Evolutionary conservation across 2,329 filamentous ascomycete genomes (phyloP).

Genomic region (Microascus cirrosus): DNA sequence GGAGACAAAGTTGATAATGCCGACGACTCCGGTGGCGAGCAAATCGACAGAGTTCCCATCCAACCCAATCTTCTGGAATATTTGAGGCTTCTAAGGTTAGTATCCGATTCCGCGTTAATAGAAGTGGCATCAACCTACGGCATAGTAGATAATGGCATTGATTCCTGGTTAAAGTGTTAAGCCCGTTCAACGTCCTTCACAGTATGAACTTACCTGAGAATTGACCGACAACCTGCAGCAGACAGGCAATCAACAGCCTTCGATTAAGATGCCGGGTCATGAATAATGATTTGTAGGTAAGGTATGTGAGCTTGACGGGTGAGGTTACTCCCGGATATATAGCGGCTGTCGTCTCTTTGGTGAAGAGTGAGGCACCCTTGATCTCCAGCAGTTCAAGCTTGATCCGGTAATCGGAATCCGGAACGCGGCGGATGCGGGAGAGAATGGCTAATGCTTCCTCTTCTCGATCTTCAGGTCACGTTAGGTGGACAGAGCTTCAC

Average conservation of each 20-base stretch:
- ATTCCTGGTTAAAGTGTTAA: constrained; percentile 10
- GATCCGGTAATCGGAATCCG: constrained; percentile 11
- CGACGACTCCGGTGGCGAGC: constrained; percentile 19
- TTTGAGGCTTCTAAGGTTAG: constrained; percentile 25
- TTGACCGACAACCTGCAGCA: constrained; percentile 1
- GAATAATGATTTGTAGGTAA: background rate
- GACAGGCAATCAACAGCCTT: background rate
- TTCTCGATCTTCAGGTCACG: constrained; percentile 7
- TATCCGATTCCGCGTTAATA: too few species aligned
- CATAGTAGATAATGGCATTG: constrained; percentile 44
- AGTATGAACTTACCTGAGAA: constrained; percentile 3
- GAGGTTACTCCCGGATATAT: constrained; percentile 5
- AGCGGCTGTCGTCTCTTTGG: constrained; percentile 7
- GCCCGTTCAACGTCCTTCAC: background rate
- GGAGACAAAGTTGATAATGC: constrained; percentile 14
- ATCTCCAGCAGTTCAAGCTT: constrained; percentile 15
- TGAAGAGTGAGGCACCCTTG: constrained; percentile 13
- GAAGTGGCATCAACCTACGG: constrained; percentile 9
- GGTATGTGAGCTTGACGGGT: background rate
- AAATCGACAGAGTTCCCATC: constrained; percentile 16
- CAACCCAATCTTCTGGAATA: constrained; percentile 45
- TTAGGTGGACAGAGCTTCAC: background rate
- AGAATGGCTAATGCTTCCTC: constrained; percentile 13
- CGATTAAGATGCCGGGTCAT: background rate
- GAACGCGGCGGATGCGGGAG: constrained; percentile 12